Base-by-base conservation (phyloP, 371 early-diverging fungal genomes). In the Lichtheimia ramosa region DNA sequence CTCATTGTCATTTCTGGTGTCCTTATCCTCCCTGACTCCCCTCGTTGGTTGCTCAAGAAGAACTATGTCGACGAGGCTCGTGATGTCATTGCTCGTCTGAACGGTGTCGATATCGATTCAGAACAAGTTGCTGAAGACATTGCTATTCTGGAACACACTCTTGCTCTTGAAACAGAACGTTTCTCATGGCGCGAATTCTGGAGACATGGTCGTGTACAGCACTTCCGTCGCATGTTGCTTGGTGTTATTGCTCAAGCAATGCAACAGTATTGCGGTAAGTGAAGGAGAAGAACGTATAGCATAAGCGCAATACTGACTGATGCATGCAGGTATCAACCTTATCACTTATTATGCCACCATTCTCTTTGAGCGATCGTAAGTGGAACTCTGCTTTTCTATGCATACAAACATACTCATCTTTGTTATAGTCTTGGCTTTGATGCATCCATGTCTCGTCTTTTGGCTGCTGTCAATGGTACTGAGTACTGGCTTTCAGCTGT, bases 21-120 rank as follows among this genome's bases (percentile, higher is more conserved):
- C 15, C 69, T 75, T 24, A 50, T 83, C 52, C 70, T 85, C 5
- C 85, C 85, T 14, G 83, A 81, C 54, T 73, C 85, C 5, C 83
- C 85, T 28, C 82, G 85, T 65, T 85, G 85, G 85, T 58, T 85
- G 15, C 58, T 79, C 46, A 66, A 74, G 46, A 74, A 82, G 21
- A 72, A 74, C 40, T 48, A 65, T 24, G 65, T 63, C 21, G 73
- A 73, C 5, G 71, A 75, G 25, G 65, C 68, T 24, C 73, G 75
- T 53, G 67, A 66, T 20, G 74, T 79, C 2, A 62, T 79, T 46
- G 75, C 73, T 51, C 68, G 71, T 43, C 66, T 79, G 2, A 69
- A 71, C 58, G 64, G 66, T 24, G 71, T 64, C 39, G 70, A 73
- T 25, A 66, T 70, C 48, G 58, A 56, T 14, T 69, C 48, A 15